phyloP scores from a whole-genome alignment of 257 asterid genomes.

The Nicotiana tomentosiformis region DNA sequence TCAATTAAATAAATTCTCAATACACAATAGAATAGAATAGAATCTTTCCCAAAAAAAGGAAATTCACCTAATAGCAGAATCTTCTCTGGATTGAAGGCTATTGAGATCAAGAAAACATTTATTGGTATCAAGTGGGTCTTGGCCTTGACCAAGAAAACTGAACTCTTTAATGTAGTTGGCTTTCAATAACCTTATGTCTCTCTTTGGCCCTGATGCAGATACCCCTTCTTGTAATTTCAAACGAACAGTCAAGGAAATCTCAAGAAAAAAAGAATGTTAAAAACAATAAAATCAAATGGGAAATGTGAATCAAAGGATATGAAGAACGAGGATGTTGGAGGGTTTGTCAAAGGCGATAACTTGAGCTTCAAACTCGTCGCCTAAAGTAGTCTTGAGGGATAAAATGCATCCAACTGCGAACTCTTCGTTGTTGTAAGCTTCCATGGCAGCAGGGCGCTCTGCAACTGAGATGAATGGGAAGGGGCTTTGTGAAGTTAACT shows the following conservation, averaged over 20 bases:
- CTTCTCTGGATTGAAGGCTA: slow-evolving; percentile 76
- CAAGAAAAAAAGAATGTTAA: not conserved
- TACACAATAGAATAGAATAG: not conserved
- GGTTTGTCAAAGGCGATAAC: slow-evolving; percentile 76
- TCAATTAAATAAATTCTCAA: slow-evolving; percentile 10
- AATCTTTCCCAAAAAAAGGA: not conserved
- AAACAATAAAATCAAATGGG: not conserved
- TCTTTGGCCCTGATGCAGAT: slow-evolving; percentile 68
- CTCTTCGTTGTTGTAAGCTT: slow-evolving; percentile 64
- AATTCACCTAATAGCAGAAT: slow-evolving; percentile 70
- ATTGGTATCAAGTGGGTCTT: slow-evolving; percentile 79
- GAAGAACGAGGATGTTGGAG: slow-evolving; percentile 90
- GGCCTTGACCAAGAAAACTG: slow-evolving; percentile 62
- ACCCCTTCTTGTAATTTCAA: slow-evolving; percentile 66
- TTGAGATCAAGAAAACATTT: slow-evolving; percentile 76
- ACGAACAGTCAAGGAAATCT: slow-evolving; percentile 39
- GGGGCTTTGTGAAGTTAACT: not conserved
- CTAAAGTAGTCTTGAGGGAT: slow-evolving; percentile 76
- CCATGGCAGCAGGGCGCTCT: slow-evolving; percentile 39
- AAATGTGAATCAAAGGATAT: slow-evolving; percentile 53
- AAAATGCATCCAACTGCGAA: slow-evolving; percentile 82
- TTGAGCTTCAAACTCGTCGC: slow-evolving; percentile 90
- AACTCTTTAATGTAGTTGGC: slow-evolving; percentile 80
- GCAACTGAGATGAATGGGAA: not conserved
- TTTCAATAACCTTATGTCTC: slow-evolving; percentile 74